Evolutionary conservation across 2,329 filamentous ascomycete species (phyloP), one percentile per base, ranked within the genome.

Genomic region (Fusarium lateritium): DNA sequence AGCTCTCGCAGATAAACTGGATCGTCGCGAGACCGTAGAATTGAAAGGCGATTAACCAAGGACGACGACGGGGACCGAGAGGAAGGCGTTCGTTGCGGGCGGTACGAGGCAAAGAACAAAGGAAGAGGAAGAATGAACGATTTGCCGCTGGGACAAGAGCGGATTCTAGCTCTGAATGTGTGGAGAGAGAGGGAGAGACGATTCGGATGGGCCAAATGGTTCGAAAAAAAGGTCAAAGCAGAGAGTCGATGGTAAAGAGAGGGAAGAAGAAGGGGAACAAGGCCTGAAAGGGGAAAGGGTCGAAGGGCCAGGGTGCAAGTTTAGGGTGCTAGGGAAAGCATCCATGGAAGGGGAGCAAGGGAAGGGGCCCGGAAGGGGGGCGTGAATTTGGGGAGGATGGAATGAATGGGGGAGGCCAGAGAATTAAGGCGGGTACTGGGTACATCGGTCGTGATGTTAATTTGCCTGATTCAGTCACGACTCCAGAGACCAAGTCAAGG

Each of bases 191-290:
- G 56, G 24, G 54, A 67, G 46, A 66, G 55, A 59, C 65, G 65
- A 65, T 69, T 56, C 43, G 54, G 53, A 65, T 65, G 65, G 65
- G 45, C 66, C 67, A 67, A 52, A 67, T 60, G 54, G 67, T 60
- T 70, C 62, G 54, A 53, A 66, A 66, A 60, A 67, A 69, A 67
- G 69, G 68, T 60, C 69, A 70, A 71, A 69, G 64, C 69, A 71
- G 57, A 69, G 68, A 66, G 56, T 65, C 55, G 63, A 69, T 63
- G 53, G 58, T 64, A 53, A 19, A 19, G 56, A 69, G 58, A 62
- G 51, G 56, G 63, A 59, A 70, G 66, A 67, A 47, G 67, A 70
- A 69, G 67, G 67, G 62, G 67, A 69, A 64, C 66, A 67, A 52
- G 45, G 62, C 67, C 67, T 64, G 62, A 70, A 69, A 69, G 57